phyloP scores from a whole-genome alignment of 164 flowering plant genomes.

The Chimonanthus praecox region DNA sequence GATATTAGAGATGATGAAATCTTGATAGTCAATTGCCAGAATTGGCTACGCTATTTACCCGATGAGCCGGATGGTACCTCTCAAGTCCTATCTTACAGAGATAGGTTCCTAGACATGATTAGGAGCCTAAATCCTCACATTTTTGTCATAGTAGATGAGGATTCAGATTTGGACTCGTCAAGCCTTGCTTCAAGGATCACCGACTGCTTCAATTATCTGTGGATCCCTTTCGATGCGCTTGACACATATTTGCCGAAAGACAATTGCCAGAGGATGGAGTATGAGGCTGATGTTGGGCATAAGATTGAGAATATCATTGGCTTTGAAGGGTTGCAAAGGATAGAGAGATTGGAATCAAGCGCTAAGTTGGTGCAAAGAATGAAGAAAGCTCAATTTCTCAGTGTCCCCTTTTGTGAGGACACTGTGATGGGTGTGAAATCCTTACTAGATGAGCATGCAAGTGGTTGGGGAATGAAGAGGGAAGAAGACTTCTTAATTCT shows the following conservation, averaged over 20 bases:
- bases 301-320: slow-evolving; percentile 70
- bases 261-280: slow-evolving; percentile 52
- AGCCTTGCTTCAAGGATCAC: slow-evolving; percentile 59
- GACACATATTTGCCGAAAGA: slow-evolving; percentile 77
- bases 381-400: slow-evolving; percentile 33
- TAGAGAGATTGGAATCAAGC: slow-evolving; percentile 60
- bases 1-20: slow-evolving; percentile 54
- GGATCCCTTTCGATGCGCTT: slow-evolving; percentile 80
- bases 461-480: slow-evolving; percentile 89
- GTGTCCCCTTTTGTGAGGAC: slow-evolving; percentile 55
- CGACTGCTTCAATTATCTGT: slow-evolving; percentile 58
- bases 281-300: slow-evolving; percentile 62
- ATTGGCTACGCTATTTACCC: slow-evolving; percentile 59
- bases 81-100: slow-evolving; percentile 25
- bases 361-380: slow-evolving; percentile 35
- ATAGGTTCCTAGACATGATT: slow-evolving; percentile 41
- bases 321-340: slow-evolving; percentile 54
- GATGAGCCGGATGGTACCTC: slow-evolving; percentile 26
- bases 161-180: slow-evolving; percentile 42
- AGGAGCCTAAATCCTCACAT: slow-evolving; percentile 44
- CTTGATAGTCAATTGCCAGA: slow-evolving; percentile 64
- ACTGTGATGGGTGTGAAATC: slow-evolving; percentile 48
- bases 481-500: slow-evolving; percentile 72
- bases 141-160: slow-evolving; percentile 60
- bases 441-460: slow-evolving; percentile 72